phyloP scores from a whole-genome alignment of 73 alveolate species.

The Paramecium tetraurelia region DNA sequence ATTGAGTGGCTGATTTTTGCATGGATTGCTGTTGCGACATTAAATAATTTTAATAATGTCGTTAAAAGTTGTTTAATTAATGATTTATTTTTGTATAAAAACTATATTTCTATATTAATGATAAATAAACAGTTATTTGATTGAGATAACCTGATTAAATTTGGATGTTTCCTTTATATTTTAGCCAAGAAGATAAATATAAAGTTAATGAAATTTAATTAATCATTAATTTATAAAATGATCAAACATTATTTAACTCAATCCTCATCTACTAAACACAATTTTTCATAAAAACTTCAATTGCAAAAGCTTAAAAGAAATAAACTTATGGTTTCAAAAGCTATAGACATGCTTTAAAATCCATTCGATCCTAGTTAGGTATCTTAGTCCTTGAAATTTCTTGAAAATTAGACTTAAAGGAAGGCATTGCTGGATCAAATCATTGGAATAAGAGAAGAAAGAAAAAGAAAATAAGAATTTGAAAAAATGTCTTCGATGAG shows the following conservation, averaged over 20 bases:
- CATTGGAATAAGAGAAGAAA: background rate
- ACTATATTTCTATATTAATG: background rate
- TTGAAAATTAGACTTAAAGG: background rate
- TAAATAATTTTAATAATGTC: background rate
- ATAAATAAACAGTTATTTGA: background rate
- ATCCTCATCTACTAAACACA: background rate
- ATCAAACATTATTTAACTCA: background rate
- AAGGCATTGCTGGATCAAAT: background rate
- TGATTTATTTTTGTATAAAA: background rate
- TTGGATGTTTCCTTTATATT: background rate
- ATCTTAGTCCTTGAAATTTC: background rate
- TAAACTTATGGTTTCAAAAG: background rate
- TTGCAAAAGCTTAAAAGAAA: background rate
- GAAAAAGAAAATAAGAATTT: background rate
- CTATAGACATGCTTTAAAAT: background rate
- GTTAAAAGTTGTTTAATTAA: background rate
- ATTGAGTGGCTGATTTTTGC: background rate
- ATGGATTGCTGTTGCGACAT: constrained; percentile 8
- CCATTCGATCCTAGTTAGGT: background rate
- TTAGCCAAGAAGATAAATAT: background rate
- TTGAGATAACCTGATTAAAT: background rate
- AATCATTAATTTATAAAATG: background rate
- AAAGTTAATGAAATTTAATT: background rate
- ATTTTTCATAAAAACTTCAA: constrained; percentile 12
- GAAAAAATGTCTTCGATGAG: constrained; percentile 3